Evolutionary conservation across 768 basidiomycete species (phyloP).

Genomic region (Calocera cornea): DNA sequence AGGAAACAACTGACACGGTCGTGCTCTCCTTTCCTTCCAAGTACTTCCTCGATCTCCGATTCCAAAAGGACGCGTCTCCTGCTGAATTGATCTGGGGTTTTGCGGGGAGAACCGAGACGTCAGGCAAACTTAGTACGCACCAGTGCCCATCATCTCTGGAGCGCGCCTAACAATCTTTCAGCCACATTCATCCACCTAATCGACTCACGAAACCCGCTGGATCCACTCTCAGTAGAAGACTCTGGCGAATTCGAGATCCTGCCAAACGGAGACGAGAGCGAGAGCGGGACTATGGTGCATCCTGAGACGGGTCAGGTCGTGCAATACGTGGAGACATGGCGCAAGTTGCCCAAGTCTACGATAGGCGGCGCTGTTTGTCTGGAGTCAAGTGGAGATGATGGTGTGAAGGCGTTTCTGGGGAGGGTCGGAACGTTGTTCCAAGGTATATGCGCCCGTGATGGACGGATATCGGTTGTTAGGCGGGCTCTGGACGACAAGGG

Average conservation of each 20-base stretch:
- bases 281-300: slow-evolving; percentile 13
- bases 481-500: neutral
- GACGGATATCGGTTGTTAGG: neutral
- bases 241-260: slow-evolving; percentile 10
- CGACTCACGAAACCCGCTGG: slow-evolving; percentile 9
- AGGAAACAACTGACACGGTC: slow-evolving; percentile 7
- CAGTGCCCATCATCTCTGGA: neutral
- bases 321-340: slow-evolving; percentile 16
- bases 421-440: slow-evolving; percentile 7
- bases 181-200: slow-evolving; percentile 10
- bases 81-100: slow-evolving; percentile 11
- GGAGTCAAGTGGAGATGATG: neutral
- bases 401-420: slow-evolving; percentile 2
- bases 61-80: neutral
- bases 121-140: slow-evolving; percentile 5
- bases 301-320: neutral
- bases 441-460: neutral
- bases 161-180: neutral
- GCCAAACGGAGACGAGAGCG: slow-evolving; percentile 12
- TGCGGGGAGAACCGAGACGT: slow-evolving; percentile 9
- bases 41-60: slow-evolving; percentile 13
- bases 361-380: neutral
- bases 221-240: slow-evolving; percentile 7
- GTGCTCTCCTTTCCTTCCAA: slow-evolving; percentile 7
- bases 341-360: neutral